Base-by-base conservation (phyloP, 2,329 filamentous ascomycete species). In the Trichophyton simii region DNA sequence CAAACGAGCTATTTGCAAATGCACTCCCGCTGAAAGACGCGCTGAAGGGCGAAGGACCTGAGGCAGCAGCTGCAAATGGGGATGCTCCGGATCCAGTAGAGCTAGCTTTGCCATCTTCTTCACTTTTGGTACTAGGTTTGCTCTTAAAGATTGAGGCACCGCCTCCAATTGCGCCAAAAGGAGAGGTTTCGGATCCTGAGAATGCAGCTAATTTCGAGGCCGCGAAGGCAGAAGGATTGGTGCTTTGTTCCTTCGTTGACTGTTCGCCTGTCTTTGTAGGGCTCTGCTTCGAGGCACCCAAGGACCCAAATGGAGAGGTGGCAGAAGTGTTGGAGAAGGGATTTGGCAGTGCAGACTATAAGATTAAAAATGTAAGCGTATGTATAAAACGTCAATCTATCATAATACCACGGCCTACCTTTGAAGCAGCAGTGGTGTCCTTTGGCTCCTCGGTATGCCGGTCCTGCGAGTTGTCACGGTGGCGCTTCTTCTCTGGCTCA, bases 171-270 rank as follows among this genome's bases (percentile, higher is more conserved):
- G 77, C 71, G 44, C 83, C 83, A 69, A 89, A 89, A 0, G 84
- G 84, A 3, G 87, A 89, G 28, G 81, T 76, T 42, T 77, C 76
- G 3, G 82, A 80, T 25, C 81, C 76, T 6, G 86, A 80, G 61
- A 89, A 82, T 59, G 85, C 83, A 59, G 85, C 82, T 68, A 91
- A 85, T 18, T 81, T 83, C 2, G 87, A 91, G 57, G 79, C 79
- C 22, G 83, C 83, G 71, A 91, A 91, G 4, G 85, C 83, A 8
- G 82, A 82, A 11, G 78, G 64, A 5, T 86, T 83, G 18, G 83
- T 81, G 72, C 58, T 72, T 71, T 55, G 68, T 65, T 70, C 63
- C 63, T 62, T 48, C 1, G n/a, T 4, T 48, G 25, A 25, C 50
- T 54, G 50, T 1, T 54, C 65, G 61, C 28, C 66, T 54, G 65